Evolutionary conservation across 805 yeast species (phyloP).

Genomic region (Spathaspora girioi): DNA sequence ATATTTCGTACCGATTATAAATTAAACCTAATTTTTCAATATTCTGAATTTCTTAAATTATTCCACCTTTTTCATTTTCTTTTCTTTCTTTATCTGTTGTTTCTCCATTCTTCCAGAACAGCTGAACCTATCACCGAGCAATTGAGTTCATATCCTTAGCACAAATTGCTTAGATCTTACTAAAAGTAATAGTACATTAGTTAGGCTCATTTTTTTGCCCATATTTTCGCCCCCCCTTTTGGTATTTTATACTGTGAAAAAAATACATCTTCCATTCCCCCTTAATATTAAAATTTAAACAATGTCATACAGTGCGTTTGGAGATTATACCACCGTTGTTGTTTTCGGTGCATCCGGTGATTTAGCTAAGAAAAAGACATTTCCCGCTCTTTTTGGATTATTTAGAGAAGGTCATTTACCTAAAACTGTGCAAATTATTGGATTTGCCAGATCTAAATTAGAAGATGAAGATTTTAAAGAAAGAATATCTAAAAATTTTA

Average conservation of each 20-base stretch:
- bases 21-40: neutral
- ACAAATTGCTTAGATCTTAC: neutral
- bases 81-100: neutral
- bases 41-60: neutral
- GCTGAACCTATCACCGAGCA: neutral
- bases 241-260: neutral
- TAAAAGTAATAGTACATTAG: too few relatives aligned
- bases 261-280: neutral
- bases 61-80: neutral
- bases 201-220: too few relatives aligned
- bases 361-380: constrained; percentile 91
- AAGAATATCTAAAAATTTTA: constrained; percentile 63
- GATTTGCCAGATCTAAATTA: constrained; percentile 87
- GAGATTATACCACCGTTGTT: constrained; percentile 65
- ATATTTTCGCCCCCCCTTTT: neutral
- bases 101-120: neutral
- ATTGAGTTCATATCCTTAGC: neutral
- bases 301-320: constrained; percentile 43
- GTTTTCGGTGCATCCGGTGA: constrained; percentile 97
- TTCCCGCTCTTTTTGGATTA: constrained; percentile 79
- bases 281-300: neutral
- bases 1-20: neutral
- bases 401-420: constrained; percentile 68
- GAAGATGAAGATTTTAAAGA: constrained; percentile 61
- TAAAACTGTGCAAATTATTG: constrained; percentile 66